phyloP scores from a whole-genome alignment of 768 basidiomycete genomes.

The Scleroderma citrinum region DNA sequence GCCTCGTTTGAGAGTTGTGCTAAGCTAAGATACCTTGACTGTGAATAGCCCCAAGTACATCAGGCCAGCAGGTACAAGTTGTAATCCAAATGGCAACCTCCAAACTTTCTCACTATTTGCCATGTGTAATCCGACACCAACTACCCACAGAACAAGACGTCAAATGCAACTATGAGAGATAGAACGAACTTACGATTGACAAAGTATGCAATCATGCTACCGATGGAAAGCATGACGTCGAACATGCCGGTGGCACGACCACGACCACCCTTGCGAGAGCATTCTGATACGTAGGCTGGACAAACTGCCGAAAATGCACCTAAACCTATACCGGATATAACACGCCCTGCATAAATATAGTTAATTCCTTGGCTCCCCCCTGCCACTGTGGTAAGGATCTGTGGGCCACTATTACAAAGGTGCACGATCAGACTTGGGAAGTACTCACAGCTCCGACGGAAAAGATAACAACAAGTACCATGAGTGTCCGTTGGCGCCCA shows the following conservation, averaged over 20 bases:
- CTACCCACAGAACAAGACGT: background rate
- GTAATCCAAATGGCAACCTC: constrained; percentile 48
- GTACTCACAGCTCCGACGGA: constrained; percentile 60
- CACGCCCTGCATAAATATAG: constrained; percentile 77
- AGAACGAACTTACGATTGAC: constrained; percentile 54
- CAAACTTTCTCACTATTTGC: constrained; percentile 21
- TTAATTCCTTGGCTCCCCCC: constrained; percentile 48
- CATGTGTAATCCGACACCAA: background rate
- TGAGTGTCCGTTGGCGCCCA: constrained; percentile 60
- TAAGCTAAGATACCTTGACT: background rate
- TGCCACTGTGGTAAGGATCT: constrained; percentile 71
- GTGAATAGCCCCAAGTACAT: constrained; percentile 18
- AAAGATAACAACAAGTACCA: constrained; percentile 60
- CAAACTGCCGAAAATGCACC: constrained; percentile 81
- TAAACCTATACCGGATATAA: constrained; percentile 74
- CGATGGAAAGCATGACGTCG: constrained; percentile 80
- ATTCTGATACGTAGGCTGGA: constrained; percentile 84
- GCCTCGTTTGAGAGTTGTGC: background rate
- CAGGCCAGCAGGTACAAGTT: constrained; percentile 49
- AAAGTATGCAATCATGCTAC: constrained; percentile 83
- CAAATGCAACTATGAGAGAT: constrained; percentile 3
- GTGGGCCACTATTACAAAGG: background rate
- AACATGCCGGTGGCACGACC: constrained; percentile 82
- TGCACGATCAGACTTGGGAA: constrained; percentile 30
- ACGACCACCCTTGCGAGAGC: constrained; percentile 79